Conservation (phyloP, 2,329 filamentous ascomycete species). For the Aspergillus costaricaensis region DNA sequence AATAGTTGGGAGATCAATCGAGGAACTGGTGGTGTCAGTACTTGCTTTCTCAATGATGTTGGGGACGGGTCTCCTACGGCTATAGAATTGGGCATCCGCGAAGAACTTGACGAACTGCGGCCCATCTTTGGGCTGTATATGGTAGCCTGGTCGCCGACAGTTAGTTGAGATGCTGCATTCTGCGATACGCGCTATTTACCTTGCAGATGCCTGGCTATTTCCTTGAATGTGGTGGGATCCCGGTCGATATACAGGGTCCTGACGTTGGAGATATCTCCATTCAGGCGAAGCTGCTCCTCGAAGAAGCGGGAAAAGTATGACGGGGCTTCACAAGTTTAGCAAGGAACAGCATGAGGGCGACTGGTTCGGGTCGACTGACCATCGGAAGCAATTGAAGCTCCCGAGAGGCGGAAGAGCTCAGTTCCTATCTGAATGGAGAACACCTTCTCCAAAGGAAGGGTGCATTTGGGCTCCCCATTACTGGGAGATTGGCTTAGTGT, state of each 20-base stretch:
- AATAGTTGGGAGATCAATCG: slow-evolving; percentile 88
- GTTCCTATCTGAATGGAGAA: slow-evolving; percentile 72
- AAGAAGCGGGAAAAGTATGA: slow-evolving; percentile 98
- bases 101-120: slow-evolving; percentile 89
- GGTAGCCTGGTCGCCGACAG: slow-evolving; percentile 61
- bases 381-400: slow-evolving; percentile 71
- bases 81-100: slow-evolving; percentile 94
- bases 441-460: slow-evolving; percentile 60
- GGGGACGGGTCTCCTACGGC: slow-evolving; percentile 54
- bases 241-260: slow-evolving; percentile 93
- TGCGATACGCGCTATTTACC: slow-evolving; percentile 42
- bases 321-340: slow-evolving; percentile 69
- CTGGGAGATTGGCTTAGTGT: not conserved
- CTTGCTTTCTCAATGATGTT: too few species aligned
- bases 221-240: slow-evolving; percentile 82
- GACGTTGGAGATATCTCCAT: slow-evolving; percentile 60
- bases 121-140: slow-evolving; percentile 77
- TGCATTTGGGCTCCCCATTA: slow-evolving; percentile 16
- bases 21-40: slow-evolving; percentile 63
- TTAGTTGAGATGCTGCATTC: not conserved
- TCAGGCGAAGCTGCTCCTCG: slow-evolving; percentile 72
- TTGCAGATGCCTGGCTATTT: slow-evolving; percentile 88
- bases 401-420: slow-evolving; percentile 68
- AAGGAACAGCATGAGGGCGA: slow-evolving; percentile 7
- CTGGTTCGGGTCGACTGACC: slow-evolving; percentile 51